Percentiles rank a stretch among this genome's conserved stretches.
Evolutionary conservation across 1,139 yeast species (phyloP).

Genomic region (Lodderomyces theae): DNA sequence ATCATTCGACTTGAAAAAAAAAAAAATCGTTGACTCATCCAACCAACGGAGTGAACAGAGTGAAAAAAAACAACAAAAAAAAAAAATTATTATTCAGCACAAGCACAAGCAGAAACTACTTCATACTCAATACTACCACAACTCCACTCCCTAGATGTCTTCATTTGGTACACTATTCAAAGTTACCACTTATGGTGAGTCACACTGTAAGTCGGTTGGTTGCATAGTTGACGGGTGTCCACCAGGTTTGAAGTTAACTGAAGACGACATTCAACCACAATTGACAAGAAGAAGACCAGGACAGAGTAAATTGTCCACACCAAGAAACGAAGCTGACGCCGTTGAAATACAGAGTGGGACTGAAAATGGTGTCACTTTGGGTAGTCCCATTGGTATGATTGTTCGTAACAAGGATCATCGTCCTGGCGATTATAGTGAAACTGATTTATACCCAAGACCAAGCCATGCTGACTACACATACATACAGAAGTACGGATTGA

Average conservation of each 20-base stretch:
- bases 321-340: conserved; percentile 90
- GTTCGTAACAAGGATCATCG: conserved; percentile 94
- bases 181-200: conserved; percentile 97
- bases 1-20: too few relatives aligned
- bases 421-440: conserved; percentile 92
- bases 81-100: not conserved
- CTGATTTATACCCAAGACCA: conserved; percentile 94
- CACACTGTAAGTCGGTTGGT: conserved; percentile 98
- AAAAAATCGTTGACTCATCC: too few relatives aligned
- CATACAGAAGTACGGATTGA: conserved; percentile 82
- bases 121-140: not conserved
- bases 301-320: conserved; percentile 87
- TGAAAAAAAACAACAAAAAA: too few relatives aligned
- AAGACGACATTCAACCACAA: conserved; percentile 91
- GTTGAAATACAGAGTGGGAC: conserved; percentile 95
- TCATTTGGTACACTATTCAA: conserved; percentile 44
- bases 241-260: conserved; percentile 84
- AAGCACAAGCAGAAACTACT: not conserved
- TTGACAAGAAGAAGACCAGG: conserved; percentile 97
- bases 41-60: too few relatives aligned
- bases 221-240: conserved; percentile 99
- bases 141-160: conserved; percentile 28
- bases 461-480: conserved; percentile 98
- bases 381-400: conserved; percentile 94
- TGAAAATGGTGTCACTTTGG: conserved; percentile 85